Percentiles rank a stretch among this genome's conserved stretches.
phyloP scores from a whole-genome alignment of 176 grass and related monocot genomes.

The Alopecurus myosuroides region DNA sequence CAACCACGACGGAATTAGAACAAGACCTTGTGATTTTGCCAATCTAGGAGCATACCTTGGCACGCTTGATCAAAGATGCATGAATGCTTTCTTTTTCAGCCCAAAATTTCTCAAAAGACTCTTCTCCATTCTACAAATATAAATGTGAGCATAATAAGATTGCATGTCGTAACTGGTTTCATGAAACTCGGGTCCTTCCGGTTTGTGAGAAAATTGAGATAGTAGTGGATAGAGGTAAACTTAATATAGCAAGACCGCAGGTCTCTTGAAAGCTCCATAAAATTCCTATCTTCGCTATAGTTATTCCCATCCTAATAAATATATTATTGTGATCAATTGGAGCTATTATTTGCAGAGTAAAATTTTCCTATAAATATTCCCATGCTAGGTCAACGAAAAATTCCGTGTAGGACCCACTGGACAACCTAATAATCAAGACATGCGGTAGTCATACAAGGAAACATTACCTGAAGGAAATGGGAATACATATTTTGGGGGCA shows the following conservation, averaged over 20 bases:
- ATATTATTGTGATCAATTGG: too few species aligned
- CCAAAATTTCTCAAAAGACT: constrained; percentile 42
- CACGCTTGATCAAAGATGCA: constrained; percentile 36
- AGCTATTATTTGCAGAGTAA: not conserved
- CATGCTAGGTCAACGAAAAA: not conserved
- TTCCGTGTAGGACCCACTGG: not conserved
- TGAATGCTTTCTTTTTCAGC: constrained; percentile 47
- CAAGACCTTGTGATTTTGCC: not conserved
- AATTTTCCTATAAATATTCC: not conserved
- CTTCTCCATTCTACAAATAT: constrained; percentile 48
- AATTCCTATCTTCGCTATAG: not conserved
- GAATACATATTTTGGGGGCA: not conserved
- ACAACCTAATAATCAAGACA: not conserved
- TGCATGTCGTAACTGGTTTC: too few species aligned
- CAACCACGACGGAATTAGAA: not conserved
- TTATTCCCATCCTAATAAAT: too few species aligned
- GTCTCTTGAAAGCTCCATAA: not conserved
- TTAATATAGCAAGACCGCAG: not conserved
- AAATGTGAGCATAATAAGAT: not conserved
- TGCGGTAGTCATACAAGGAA: too few species aligned
- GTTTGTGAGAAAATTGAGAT: not conserved
- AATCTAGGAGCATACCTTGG: constrained; percentile 36
- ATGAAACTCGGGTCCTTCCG: not conserved
- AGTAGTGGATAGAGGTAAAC: not conserved
- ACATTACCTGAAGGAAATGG: too few species aligned